Percentiles rank a stretch among this genome's conserved stretches.
These are phyloP conservation scores for Umbelopsis sp. DNA, from an alignment of 192 early-diverging fungal species.

Conservation along the genomic window DNA sequence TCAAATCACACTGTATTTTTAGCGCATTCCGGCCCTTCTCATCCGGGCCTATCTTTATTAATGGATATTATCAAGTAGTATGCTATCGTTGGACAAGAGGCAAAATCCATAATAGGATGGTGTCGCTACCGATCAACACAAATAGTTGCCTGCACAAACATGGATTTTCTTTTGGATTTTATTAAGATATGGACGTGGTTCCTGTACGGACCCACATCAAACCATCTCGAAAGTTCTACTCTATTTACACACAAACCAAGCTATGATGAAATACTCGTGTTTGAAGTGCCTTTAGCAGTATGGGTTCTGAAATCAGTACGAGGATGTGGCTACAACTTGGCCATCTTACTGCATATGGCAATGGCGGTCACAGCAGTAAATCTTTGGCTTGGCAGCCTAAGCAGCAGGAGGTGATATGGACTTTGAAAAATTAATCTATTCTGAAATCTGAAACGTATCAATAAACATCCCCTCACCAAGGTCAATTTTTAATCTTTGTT, in stretches of 20 bases:
- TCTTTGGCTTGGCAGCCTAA: neutral
- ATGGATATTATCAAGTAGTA: too few relatives aligned
- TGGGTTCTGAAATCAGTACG: neutral
- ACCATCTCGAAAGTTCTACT: constrained; percentile 15
- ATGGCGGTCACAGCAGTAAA: neutral
- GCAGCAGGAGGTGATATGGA: neutral
- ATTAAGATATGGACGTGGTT: neutral
- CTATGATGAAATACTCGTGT: neutral
- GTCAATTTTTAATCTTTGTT: neutral
- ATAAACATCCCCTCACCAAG: neutral
- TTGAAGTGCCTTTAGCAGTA: neutral
- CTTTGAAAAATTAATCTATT: neutral
- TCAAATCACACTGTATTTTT: too few relatives aligned
- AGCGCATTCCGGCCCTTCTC: too few relatives aligned
- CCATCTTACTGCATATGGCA: neutral
- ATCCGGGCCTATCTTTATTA: too few relatives aligned
- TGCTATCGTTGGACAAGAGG: too few relatives aligned
- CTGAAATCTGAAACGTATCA: neutral
- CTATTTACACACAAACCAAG: neutral
- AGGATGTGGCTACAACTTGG: neutral
- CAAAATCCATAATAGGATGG: too few relatives aligned
- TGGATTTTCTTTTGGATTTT: neutral
- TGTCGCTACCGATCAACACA: neutral
- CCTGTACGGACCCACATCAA: neutral
- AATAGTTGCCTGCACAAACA: neutral